Percentiles rank a stretch among this genome's conserved stretches.
Conservation (phyloP, 2,329 filamentous ascomycete genomes). For the Elsinoe batatas region DNA sequence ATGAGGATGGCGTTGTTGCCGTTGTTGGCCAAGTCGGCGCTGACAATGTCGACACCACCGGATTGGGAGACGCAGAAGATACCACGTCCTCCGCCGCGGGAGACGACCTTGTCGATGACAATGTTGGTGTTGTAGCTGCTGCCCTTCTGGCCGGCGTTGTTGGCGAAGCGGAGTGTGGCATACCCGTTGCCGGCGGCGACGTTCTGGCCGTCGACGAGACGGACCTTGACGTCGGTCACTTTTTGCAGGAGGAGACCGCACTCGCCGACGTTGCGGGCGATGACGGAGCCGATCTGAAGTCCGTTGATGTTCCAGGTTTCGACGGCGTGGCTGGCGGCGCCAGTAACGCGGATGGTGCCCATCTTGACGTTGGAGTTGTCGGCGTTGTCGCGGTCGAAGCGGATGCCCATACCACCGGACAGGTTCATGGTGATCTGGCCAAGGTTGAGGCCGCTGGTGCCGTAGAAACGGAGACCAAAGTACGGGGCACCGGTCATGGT, state of each 20-base stretch:
- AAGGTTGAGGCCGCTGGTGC: slow-evolving; percentile 39
- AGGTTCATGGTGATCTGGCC: slow-evolving; percentile 48
- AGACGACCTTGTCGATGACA: slow-evolving; percentile 43
- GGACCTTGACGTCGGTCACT: slow-evolving; percentile 43
- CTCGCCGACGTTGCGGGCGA: slow-evolving; percentile 46
- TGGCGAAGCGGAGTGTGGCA: slow-evolving; percentile 48
- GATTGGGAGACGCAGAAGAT: slow-evolving; percentile 50
- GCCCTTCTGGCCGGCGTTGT: slow-evolving; percentile 43
- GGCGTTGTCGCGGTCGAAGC: slow-evolving; percentile 47
- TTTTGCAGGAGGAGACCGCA: slow-evolving; percentile 48
- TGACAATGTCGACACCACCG: slow-evolving; percentile 42
- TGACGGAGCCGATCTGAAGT: slow-evolving; percentile 42
- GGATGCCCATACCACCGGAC: slow-evolving; percentile 45
- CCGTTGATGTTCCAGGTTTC: slow-evolving; percentile 52
- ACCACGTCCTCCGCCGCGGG: slow-evolving; percentile 47
- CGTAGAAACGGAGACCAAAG: slow-evolving; percentile 48
- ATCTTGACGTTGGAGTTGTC: slow-evolving; percentile 46
- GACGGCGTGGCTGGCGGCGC: slow-evolving; percentile 47
- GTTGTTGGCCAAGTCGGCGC: slow-evolving; percentile 43
- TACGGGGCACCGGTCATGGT: slow-evolving; percentile 50
- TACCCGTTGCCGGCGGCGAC: slow-evolving; percentile 45
- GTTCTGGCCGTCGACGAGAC: slow-evolving; percentile 48
- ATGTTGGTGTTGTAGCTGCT: slow-evolving; percentile 46
- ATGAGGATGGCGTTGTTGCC: slow-evolving; percentile 49
- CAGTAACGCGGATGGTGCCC: slow-evolving; percentile 42